Evolutionary conservation across 2,329 filamentous ascomycete genomes (phyloP).

Genomic region (Phialophora tarda): DNA sequence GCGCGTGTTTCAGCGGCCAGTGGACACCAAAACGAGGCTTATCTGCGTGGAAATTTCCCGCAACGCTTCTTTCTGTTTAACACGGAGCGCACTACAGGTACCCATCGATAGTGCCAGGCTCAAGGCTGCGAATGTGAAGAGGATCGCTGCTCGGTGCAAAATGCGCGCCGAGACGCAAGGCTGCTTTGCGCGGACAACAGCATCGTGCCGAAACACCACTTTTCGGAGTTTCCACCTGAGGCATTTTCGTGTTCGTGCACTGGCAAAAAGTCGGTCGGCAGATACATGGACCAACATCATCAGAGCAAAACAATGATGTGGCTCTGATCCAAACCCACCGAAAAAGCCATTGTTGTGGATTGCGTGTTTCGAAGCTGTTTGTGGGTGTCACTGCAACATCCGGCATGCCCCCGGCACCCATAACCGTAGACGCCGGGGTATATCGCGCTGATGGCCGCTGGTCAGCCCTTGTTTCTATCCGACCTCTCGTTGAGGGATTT

Average conservation of each 20-base stretch:
- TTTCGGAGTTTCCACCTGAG: slow-evolving; percentile 8
- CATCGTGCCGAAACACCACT: not conserved
- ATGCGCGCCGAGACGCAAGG: slow-evolving; percentile 3
- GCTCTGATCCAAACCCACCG: slow-evolving; percentile 9
- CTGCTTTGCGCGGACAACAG: slow-evolving; percentile 5
- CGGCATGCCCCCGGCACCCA: slow-evolving; percentile 5
- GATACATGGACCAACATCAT: not conserved
- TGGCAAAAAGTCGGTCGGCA: slow-evolving; percentile 12
- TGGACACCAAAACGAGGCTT: slow-evolving; percentile 9
- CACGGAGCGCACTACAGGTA: slow-evolving; percentile 16
- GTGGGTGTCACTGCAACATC: slow-evolving; percentile 8
- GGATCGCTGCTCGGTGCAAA: not conserved
- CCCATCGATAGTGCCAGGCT: slow-evolving; percentile 11
- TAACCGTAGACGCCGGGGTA: not conserved
- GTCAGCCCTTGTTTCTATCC: not conserved
- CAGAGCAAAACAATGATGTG: slow-evolving; percentile 12
- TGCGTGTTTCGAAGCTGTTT: slow-evolving; percentile 13
- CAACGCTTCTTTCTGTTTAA: slow-evolving; percentile 1
- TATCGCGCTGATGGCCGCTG: slow-evolving; percentile 1
- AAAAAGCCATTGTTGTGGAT: slow-evolving; percentile 7
- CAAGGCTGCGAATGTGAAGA: not conserved
- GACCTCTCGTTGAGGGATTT: slow-evolving; percentile 12
- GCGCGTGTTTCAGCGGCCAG: slow-evolving; percentile 16
- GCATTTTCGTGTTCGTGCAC: slow-evolving; percentile 15
- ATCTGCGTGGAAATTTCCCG: slow-evolving; percentile 24